These are phyloP conservation scores for Coemansia sp. DNA, from an alignment of 192 early-diverging fungal genomes.

Conservation along the genomic window DNA sequence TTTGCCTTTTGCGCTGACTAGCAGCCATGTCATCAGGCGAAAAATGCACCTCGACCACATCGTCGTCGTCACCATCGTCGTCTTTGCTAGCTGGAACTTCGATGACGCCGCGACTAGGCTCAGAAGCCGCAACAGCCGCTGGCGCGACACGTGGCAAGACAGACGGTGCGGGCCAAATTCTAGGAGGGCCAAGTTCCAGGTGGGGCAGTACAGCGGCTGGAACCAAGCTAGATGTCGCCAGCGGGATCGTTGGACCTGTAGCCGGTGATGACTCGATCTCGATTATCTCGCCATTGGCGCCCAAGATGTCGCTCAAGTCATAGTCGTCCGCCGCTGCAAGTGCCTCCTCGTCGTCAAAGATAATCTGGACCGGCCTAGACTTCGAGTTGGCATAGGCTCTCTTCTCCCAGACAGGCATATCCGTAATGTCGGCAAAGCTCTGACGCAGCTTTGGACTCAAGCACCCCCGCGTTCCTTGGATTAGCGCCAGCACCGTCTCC, in stretches of 20 bases:
- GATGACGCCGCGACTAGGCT: background rate
- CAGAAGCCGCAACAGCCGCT: background rate
- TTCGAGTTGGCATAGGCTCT: constrained; percentile 18
- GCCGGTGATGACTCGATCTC: background rate
- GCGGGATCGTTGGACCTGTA: background rate
- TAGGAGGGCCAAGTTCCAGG: background rate
- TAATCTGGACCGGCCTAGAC: constrained; percentile 34
- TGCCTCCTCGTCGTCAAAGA: constrained; percentile 35
- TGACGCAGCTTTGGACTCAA: constrained; percentile 17
- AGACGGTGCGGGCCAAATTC: background rate
- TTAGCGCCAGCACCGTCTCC: constrained; percentile 26
- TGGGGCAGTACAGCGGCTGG: background rate
- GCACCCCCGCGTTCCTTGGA: constrained; percentile 8
- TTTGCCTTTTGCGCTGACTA: constrained; percentile 20
- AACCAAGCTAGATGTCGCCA: background rate
- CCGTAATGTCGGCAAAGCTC: constrained; percentile 18
- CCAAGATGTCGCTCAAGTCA: constrained; percentile 30
- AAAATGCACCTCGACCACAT: constrained; percentile 12
- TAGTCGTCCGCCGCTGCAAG: constrained; percentile 30
- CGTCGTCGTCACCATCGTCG: background rate
- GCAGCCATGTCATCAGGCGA: constrained; percentile 10
- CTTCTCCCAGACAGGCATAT: constrained; percentile 25
- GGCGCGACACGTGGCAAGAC: background rate
- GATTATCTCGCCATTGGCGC: constrained; percentile 3
- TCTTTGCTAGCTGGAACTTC: background rate